Evolutionary conservation across 2,329 filamentous ascomycete species (phyloP).

Genomic region (Paraphoma chrysanthemicola): DNA sequence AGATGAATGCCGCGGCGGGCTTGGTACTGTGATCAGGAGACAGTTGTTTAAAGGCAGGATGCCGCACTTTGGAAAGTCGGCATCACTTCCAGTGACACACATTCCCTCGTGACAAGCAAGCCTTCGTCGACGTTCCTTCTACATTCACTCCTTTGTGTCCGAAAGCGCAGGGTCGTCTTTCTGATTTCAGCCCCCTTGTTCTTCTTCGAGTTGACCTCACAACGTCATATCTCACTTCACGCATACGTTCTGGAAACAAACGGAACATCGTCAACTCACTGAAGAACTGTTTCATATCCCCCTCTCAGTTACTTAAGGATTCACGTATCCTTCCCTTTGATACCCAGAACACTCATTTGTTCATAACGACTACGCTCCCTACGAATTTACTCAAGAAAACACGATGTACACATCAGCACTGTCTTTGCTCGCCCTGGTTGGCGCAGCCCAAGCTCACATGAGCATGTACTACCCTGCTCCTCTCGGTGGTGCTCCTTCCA

Average conservation of each 20-base stretch:
- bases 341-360: slow-evolving; percentile 11
- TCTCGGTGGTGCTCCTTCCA: slow-evolving; percentile 55
- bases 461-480: slow-evolving; percentile 52
- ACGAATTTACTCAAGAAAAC: slow-evolving; percentile 6
- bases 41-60: slow-evolving; percentile 27
- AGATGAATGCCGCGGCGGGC: slow-evolving; percentile 17
- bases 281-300: slow-evolving; percentile 9
- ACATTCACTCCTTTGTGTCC: slow-evolving; percentile 33
- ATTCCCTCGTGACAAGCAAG: slow-evolving; percentile 39
- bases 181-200: slow-evolving; percentile 31
- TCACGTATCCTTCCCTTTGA: slow-evolving; percentile 12
- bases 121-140: slow-evolving; percentile 41
- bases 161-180: slow-evolving; percentile 41
- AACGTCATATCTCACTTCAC: slow-evolving; percentile 7
- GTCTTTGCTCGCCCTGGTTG: slow-evolving; percentile 35
- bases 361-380: slow-evolving; percentile 12
- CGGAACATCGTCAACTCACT: slow-evolving; percentile 23
- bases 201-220: slow-evolving; percentile 11
- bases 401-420: slow-evolving; percentile 39
- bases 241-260: background rate
- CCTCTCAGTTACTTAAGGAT: slow-evolving; percentile 15
- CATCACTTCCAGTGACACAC: slow-evolving; percentile 35
- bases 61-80: slow-evolving; percentile 23
- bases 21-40: slow-evolving; percentile 15
- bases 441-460: slow-evolving; percentile 49